phyloP scores from a whole-genome alignment of 2,329 filamentous ascomycete genomes.

The Dichotomopilus funicola region DNA sequence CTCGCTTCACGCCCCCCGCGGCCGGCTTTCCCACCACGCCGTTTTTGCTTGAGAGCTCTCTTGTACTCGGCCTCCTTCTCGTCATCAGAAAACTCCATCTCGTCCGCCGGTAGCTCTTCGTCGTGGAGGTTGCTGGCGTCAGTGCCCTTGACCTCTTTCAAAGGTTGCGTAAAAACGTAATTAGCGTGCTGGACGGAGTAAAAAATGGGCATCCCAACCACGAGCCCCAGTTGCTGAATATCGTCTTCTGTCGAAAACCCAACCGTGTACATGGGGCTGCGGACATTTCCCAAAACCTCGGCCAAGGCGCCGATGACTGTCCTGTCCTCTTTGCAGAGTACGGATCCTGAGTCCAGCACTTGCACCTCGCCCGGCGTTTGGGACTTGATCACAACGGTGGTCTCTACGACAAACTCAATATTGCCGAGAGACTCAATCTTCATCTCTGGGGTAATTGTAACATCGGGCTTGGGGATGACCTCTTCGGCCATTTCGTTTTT shows the following conservation, averaged over 20 bases:
- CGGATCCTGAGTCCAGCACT: slow-evolving; percentile 76
- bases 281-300: slow-evolving; percentile 79
- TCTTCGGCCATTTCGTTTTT: slow-evolving; percentile 71
- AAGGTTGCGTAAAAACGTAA: slow-evolving; percentile 78
- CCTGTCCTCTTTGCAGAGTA: slow-evolving; percentile 71
- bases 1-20: slow-evolving; percentile 23
- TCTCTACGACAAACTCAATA: slow-evolving; percentile 73
- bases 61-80: slow-evolving; percentile 86
- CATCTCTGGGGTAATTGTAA: slow-evolving; percentile 71
- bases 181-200: slow-evolving; percentile 74
- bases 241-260: slow-evolving; percentile 65
- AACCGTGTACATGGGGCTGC: slow-evolving; percentile 80
- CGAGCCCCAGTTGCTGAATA: slow-evolving; percentile 59
- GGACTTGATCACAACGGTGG: slow-evolving; percentile 70
- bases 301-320: slow-evolving; percentile 73
- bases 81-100: slow-evolving; percentile 94
- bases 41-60: slow-evolving; percentile 60
- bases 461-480: slow-evolving; percentile 64
- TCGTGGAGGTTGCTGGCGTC: slow-evolving; percentile 95
- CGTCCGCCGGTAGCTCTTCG: slow-evolving; percentile 78
- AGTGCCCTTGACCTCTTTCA: slow-evolving; percentile 75
- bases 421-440: slow-evolving; percentile 68
- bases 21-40: slow-evolving; percentile 42
- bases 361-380: slow-evolving; percentile 73
- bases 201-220: slow-evolving; percentile 64